Conservation (phyloP, 352 stramenopile species). For the Globisporangium abappressorium region DNA sequence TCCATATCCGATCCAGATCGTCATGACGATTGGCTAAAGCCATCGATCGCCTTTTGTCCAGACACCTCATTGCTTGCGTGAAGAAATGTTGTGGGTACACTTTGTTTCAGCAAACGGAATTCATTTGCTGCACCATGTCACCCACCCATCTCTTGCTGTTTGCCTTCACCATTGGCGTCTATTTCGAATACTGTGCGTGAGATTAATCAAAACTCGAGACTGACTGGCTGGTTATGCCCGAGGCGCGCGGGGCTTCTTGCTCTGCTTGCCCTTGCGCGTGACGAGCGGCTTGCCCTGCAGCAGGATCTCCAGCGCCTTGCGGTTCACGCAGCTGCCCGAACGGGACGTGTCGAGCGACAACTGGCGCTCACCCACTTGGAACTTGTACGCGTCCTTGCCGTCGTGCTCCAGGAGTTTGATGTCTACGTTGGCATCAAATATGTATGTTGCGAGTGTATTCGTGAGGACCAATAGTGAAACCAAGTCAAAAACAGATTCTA, state of each 20-base stretch:
- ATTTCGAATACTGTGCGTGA: background rate
- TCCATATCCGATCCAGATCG: no score
- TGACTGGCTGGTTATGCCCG: background rate
- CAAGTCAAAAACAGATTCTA: background rate
- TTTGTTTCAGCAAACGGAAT: no score
- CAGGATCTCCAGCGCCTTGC: conserved; percentile 63
- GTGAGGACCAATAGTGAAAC: background rate
- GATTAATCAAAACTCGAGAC: background rate
- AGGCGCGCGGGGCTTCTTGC: conserved; percentile 43
- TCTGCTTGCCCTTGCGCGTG: conserved; percentile 55
- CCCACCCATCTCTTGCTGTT: background rate
- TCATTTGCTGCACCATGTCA: background rate
- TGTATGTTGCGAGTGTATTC: conserved; percentile 2
- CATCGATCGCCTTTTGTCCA: no score
- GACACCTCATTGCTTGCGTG: no score
- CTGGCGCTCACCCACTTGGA: conserved; percentile 45
- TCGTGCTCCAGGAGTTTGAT: conserved; percentile 52
- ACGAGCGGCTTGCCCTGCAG: conserved; percentile 71
- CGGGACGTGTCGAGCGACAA: conserved; percentile 54
- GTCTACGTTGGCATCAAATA: conserved; percentile 28
- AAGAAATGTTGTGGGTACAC: no score
- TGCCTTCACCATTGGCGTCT: background rate
- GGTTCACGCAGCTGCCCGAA: conserved; percentile 46
- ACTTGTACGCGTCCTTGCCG: conserved; percentile 58
- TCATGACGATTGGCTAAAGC: no score